Percentiles rank a stretch among this genome's conserved stretches.
phyloP scores from a whole-genome alignment of 1,139 yeast genomes.

The Pichia sp. region DNA sequence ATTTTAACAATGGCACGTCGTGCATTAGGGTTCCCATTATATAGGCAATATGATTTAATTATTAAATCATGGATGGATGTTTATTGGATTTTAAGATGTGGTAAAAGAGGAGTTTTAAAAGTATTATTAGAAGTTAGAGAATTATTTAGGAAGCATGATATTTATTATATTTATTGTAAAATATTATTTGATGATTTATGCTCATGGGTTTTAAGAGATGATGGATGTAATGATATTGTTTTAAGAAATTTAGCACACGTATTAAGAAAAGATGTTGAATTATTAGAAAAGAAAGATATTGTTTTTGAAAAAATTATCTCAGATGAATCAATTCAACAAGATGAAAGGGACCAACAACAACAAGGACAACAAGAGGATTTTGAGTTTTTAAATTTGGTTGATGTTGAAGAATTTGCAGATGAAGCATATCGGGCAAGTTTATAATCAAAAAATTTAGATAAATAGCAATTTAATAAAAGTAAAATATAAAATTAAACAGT shows the following conservation, averaged over 20 bases:
- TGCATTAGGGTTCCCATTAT: constrained; percentile 72
- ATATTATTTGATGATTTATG: constrained; percentile 76
- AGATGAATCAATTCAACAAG: constrained; percentile 15
- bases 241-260: constrained; percentile 65
- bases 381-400: constrained; percentile 38
- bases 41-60: constrained; percentile 59
- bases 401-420: constrained; percentile 52
- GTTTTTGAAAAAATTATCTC: constrained; percentile 33
- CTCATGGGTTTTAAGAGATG: constrained; percentile 65
- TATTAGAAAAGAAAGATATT: constrained; percentile 28
- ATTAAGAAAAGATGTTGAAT: constrained; percentile 33
- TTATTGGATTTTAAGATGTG: constrained; percentile 56
- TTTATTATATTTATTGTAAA: constrained; percentile 81
- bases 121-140: constrained; percentile 57
- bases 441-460: background rate
- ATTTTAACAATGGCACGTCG: constrained; percentile 61
- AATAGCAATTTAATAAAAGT: no score
- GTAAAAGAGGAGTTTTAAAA: constrained; percentile 59
- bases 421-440: constrained; percentile 33
- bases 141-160: constrained; percentile 75
- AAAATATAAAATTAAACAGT: background rate
- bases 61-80: constrained; percentile 71
- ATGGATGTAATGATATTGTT: constrained; percentile 40
- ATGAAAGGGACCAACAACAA: background rate
- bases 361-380: constrained; percentile 30